phyloP scores from a whole-genome alignment of 352 stramenopile species.

The Globisporangium sylvaticum region DNA sequence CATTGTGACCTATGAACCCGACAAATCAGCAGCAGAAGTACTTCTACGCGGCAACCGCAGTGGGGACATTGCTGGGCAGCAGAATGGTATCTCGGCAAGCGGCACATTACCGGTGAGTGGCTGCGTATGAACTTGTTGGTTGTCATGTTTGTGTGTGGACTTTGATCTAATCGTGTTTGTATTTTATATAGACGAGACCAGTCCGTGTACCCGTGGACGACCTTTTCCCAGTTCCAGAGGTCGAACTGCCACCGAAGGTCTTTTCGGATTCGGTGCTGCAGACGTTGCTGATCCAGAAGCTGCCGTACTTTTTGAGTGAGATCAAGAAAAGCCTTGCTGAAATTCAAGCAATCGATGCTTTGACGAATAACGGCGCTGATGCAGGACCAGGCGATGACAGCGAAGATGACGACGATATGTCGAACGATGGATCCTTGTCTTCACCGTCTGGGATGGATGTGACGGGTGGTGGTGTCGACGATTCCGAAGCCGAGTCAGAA shows the following conservation, averaged over 20 bases:
- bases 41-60: slow-evolving; percentile 46
- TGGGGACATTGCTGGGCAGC: slow-evolving; percentile 31
- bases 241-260: slow-evolving; percentile 59
- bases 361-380: slow-evolving; percentile 32
- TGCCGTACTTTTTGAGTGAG: slow-evolving; percentile 74
- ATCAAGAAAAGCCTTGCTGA: slow-evolving; percentile 70
- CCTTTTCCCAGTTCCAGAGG: slow-evolving; percentile 67
- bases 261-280: slow-evolving; percentile 72
- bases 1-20: slow-evolving; percentile 73
- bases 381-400: slow-evolving; percentile 44
- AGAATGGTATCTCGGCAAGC: slow-evolving; percentile 26
- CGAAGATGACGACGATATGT: slow-evolving; percentile 85
- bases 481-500: slow-evolving; percentile 63
- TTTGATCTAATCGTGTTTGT: slow-evolving; percentile 1
- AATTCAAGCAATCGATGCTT: slow-evolving; percentile 41
- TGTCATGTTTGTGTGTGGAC: background rate
- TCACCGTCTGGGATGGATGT: slow-evolving; percentile 70
- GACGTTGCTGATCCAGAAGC: slow-evolving; percentile 62
- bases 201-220: slow-evolving; percentile 84
- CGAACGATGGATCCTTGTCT: slow-evolving; percentile 69
- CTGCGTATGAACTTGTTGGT: background rate
- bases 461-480: slow-evolving; percentile 32
- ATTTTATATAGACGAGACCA: slow-evolving; percentile 50
- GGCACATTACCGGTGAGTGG: slow-evolving; percentile 43
- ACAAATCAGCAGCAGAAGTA: slow-evolving; percentile 82